A percentile compares a stretch with the other conserved stretches of the same genome.
phyloP scores from a whole-genome alignment of 192 early-diverging fungal species.

The Linderina pennispora region DNA sequence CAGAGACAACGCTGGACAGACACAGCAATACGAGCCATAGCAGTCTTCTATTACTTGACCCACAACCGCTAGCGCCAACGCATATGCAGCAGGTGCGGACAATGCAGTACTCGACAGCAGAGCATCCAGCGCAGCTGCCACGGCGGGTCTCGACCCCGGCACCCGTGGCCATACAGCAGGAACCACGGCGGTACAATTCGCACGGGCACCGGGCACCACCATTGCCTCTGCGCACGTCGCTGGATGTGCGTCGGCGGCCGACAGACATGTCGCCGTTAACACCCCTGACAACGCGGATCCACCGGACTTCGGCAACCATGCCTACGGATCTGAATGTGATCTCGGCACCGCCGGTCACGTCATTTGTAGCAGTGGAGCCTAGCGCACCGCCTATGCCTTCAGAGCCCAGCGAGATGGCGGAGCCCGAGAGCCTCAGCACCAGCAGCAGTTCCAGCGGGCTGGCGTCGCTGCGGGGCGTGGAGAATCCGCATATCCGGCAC shows the following conservation, averaged over 20 bases:
- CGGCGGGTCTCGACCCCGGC: too few species aligned
- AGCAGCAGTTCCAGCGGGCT: not conserved
- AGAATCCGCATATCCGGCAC: not conserved
- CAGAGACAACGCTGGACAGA: slow-evolving; percentile 4
- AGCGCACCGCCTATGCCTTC: slow-evolving; percentile 27
- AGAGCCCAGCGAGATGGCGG: not conserved
- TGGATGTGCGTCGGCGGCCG: too few species aligned
- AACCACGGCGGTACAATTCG: too few species aligned
- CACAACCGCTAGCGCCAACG: too few species aligned
- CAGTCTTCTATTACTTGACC: not conserved
- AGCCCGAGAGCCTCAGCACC: not conserved
- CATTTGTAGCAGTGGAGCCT: slow-evolving; percentile 5
- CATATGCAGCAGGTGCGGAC: too few species aligned
- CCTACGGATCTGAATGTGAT: slow-evolving; percentile 17
- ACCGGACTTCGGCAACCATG: slow-evolving; percentile 20
- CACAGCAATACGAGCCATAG: not conserved
- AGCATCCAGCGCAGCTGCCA: too few species aligned
- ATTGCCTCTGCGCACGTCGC: too few species aligned
- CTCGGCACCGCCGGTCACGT: slow-evolving; percentile 13
- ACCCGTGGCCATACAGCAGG: too few species aligned
- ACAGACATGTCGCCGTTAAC: too few species aligned
- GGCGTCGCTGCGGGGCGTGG: not conserved
- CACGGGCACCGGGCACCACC: too few species aligned
- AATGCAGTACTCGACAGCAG: too few species aligned
- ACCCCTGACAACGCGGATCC: too few species aligned